A percentile compares a stretch with the other conserved stretches of the same genome.
Conservation (phyloP, 2,329 filamentous ascomycete genomes). For the Aspergillus clavatus region DNA sequence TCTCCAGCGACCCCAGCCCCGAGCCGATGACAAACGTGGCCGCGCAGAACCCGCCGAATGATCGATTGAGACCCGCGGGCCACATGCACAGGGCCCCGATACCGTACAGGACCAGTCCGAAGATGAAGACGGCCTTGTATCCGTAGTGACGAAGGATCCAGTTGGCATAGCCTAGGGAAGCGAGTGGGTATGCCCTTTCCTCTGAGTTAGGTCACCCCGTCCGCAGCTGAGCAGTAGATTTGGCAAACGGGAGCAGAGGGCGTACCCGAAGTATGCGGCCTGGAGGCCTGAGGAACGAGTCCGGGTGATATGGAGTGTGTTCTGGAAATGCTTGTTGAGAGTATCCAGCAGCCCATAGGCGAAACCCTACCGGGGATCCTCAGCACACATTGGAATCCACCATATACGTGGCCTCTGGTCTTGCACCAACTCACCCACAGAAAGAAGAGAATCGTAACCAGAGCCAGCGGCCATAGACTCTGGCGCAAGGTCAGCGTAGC, state of each 20-base stretch:
- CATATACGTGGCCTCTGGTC: neutral
- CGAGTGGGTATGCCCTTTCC: constrained; percentile 49
- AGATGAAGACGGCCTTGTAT: constrained; percentile 75
- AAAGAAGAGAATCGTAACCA: constrained; percentile 49
- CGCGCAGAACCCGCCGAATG: constrained; percentile 69
- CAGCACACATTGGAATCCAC: neutral
- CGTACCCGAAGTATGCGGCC: constrained; percentile 60
- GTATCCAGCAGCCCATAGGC: constrained; percentile 49
- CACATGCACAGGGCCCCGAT: constrained; percentile 77
- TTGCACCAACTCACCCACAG: constrained; percentile 43
- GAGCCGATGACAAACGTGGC: constrained; percentile 69
- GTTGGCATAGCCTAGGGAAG: constrained; percentile 50
- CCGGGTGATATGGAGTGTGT: constrained; percentile 50
- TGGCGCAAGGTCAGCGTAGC: constrained; percentile 41
- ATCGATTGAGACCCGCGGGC: constrained; percentile 69
- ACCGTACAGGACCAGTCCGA: constrained; percentile 65
- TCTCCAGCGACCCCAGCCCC: constrained; percentile 69
- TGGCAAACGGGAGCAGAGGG: neutral
- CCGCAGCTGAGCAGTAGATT: too few species aligned
- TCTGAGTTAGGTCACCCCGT: neutral
- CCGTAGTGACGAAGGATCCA: constrained; percentile 67
- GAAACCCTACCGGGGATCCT: constrained; percentile 33
- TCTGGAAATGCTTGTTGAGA: constrained; percentile 55
- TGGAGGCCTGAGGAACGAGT: constrained; percentile 59
- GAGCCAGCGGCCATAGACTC: constrained; percentile 40